Conservation (phyloP, 495 filamentous ascomycete species). For the Physcia stellaris region DNA sequence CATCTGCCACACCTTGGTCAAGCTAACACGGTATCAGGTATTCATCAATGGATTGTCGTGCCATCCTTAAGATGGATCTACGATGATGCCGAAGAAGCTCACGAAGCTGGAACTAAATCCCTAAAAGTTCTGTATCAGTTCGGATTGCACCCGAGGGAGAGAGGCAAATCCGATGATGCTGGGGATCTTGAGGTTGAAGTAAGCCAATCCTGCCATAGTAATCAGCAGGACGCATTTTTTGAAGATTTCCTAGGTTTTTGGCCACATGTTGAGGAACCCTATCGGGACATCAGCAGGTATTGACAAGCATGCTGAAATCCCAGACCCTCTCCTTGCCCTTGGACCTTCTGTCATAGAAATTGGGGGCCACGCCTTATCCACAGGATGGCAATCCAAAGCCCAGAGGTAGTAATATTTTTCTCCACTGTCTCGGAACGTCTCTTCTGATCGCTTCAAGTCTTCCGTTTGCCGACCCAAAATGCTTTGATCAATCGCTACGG, state of each 20-base stretch:
- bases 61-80: slow-evolving; percentile 57
- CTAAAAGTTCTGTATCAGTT: slow-evolving; percentile 42
- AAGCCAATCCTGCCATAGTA: slow-evolving; percentile 3
- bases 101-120: slow-evolving; percentile 55
- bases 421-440: no score
- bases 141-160: slow-evolving; percentile 60
- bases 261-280: slow-evolving; percentile 63
- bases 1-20: no score
- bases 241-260: slow-evolving; percentile 47
- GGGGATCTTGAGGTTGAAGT: slow-evolving; percentile 40
- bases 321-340: slow-evolving; percentile 65
- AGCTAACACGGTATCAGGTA: no score
- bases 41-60: slow-evolving; percentile 71
- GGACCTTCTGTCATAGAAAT: slow-evolving; percentile 80
- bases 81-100: slow-evolving; percentile 83
- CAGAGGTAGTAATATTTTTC: no score
- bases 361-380: slow-evolving; percentile 72
- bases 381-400: slow-evolving; percentile 80
- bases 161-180: slow-evolving; percentile 38
- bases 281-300: slow-evolving; percentile 86
- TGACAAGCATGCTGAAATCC: slow-evolving; percentile 85
- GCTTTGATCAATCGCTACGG: slow-evolving; percentile 93
- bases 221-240: slow-evolving; percentile 5
- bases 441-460: no score
- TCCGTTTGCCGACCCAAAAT: slow-evolving; percentile 65